These are phyloP conservation scores for Hanseniaspora lindneri DNA, from an alignment of 805 yeast genomes.

Conservation along the genomic window DNA sequence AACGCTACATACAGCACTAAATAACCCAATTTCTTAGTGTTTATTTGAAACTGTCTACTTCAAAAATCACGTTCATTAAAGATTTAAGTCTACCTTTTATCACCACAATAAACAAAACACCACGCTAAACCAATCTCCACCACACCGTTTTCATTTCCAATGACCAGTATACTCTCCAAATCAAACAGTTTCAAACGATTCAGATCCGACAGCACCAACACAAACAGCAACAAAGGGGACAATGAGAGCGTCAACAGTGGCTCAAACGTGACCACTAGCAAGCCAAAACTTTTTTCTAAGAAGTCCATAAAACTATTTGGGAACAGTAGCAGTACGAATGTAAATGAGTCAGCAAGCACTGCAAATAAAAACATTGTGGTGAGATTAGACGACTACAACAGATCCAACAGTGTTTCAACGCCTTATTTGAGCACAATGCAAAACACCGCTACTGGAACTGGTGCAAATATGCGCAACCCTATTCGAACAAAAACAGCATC, in stretches of 20 bases:
- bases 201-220: constrained; percentile 1
- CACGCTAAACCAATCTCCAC: background rate
- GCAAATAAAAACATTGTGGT: constrained; percentile 11
- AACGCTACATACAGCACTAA: too few species aligned
- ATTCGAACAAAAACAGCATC: background rate
- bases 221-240: background rate
- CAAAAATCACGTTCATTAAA: too few species aligned
- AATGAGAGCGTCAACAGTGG: background rate
- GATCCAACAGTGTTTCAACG: constrained; percentile 2
- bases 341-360: background rate
- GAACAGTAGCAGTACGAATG: background rate
- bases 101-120: background rate
- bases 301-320: constrained; percentile 8
- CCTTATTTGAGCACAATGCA: background rate
- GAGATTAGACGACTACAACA: constrained; percentile 10
- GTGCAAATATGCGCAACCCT: background rate
- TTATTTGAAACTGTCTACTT: too few species aligned
- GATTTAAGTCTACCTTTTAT: too few species aligned
- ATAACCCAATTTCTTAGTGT: too few species aligned
- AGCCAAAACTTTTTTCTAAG: constrained; percentile 11
- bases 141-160: background rate
- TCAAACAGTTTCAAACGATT: constrained; percentile 12
- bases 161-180: constrained; percentile 1
- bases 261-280: background rate
- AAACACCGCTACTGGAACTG: background rate